phyloP scores from a whole-genome alignment of 2,329 filamentous ascomycete species.

The Sarocladium brachiariae region DNA sequence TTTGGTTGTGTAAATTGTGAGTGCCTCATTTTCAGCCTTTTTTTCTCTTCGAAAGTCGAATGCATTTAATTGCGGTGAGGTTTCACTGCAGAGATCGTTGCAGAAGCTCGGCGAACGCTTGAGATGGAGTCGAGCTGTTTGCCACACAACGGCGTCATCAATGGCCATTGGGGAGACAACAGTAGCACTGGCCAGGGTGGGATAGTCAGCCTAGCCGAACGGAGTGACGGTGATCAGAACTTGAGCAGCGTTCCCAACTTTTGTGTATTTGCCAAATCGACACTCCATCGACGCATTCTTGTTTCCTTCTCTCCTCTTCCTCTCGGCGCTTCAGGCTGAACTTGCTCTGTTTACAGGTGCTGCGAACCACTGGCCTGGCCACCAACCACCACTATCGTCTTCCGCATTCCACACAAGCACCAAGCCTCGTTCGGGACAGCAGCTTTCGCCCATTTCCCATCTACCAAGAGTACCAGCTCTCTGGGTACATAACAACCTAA shows the following conservation, averaged over 20 bases:
- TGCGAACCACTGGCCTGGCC: neutral
- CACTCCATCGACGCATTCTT: too few species aligned
- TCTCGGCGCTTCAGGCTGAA: neutral
- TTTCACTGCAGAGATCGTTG: neutral
- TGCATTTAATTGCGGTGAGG: neutral
- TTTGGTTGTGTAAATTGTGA: too few species aligned
- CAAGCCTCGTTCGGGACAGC: slow-evolving; percentile 3
- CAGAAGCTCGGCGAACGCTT: neutral
- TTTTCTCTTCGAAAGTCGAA: too few species aligned
- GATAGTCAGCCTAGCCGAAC: too few species aligned
- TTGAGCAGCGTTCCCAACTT: too few species aligned
- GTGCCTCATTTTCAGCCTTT: too few species aligned
- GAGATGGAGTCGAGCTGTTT: neutral
- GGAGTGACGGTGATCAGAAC: too few species aligned
- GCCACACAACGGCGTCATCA: slow-evolving; percentile 7
- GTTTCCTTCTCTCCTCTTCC: neutral
- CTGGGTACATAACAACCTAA: neutral
- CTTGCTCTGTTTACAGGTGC: too few species aligned
- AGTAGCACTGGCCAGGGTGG: too few species aligned
- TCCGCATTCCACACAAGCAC: slow-evolving; percentile 5
- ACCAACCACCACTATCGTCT: neutral
- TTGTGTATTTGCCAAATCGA: too few species aligned
- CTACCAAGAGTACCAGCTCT: neutral
- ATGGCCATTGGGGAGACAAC: neutral
- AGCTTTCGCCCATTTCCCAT: neutral